Evolutionary conservation across 495 filamentous ascomycete species (phyloP).

Genomic region (Tricharina praecox): DNA sequence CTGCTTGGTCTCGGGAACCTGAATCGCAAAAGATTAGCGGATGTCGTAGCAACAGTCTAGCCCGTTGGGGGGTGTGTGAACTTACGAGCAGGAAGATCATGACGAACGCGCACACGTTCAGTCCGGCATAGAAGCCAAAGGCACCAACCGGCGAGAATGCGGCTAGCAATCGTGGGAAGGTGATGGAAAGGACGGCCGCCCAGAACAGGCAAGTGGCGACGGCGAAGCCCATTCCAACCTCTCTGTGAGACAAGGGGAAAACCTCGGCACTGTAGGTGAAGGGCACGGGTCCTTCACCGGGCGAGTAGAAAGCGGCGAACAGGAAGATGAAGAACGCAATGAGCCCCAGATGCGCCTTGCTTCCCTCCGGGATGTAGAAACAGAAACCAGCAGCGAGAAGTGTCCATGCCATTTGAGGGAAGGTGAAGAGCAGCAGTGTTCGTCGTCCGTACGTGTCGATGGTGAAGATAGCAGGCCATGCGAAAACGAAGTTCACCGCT

Average conservation of each 20-base stretch:
- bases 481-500: constrained; percentile 48
- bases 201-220: constrained; percentile 58
- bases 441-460: constrained; percentile 50
- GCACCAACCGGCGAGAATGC: constrained; percentile 43
- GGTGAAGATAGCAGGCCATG: constrained; percentile 49
- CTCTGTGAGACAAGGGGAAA: constrained; percentile 58
- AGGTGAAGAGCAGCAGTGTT: constrained; percentile 45
- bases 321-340: constrained; percentile 52
- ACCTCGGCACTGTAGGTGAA: constrained; percentile 71
- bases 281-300: constrained; percentile 68
- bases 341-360: constrained; percentile 39
- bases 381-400: constrained; percentile 43
- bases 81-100: constrained; percentile 54
- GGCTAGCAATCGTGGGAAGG: constrained; percentile 41
- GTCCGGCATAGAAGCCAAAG: constrained; percentile 49
- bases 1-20: constrained; percentile 54
- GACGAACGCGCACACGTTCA: constrained; percentile 51
- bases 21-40: too few species aligned
- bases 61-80: too few species aligned
- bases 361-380: constrained; percentile 34
- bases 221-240: constrained; percentile 49
- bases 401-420: constrained; percentile 40
- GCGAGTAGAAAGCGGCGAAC: constrained; percentile 56
- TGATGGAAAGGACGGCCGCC: constrained; percentile 48
- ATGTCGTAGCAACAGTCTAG: too few species aligned